A percentile compares a stretch with the other conserved stretches of the same genome.
Evolutionary conservation across 768 basidiomycete species (phyloP).

Genomic region (Tricholoma sp.): DNA sequence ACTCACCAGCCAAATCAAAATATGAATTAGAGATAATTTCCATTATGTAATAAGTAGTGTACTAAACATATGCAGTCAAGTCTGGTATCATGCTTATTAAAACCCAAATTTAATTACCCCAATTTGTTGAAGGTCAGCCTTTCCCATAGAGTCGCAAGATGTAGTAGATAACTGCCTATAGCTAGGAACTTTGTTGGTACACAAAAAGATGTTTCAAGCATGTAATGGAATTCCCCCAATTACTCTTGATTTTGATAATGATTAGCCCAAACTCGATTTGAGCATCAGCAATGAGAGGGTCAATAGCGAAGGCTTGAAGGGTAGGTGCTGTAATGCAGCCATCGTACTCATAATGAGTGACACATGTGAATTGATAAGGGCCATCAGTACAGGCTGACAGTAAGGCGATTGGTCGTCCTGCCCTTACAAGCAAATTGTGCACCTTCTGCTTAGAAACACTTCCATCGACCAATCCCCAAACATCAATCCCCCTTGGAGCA

Average conservation of each 20-base stretch:
- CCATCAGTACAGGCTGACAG: not conserved
- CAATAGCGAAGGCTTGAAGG: not conserved
- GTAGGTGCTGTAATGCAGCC: not conserved
- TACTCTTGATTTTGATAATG: not conserved
- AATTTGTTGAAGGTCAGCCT: too few relatives aligned
- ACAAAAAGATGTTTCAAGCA: not conserved
- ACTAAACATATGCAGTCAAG: too few relatives aligned
- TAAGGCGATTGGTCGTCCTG: not conserved
- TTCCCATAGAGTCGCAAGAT: too few relatives aligned
- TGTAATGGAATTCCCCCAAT: not conserved
- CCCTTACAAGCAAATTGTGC: not conserved
- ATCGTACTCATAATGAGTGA: not conserved
- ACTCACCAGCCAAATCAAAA: too few relatives aligned
- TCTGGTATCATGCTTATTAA: too few relatives aligned
- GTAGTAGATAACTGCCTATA: too few relatives aligned
- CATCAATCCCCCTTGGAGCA: not conserved
- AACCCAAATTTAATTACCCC: too few relatives aligned
- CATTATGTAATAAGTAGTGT: too few relatives aligned
- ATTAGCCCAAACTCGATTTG: not conserved
- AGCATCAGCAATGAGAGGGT: not conserved
- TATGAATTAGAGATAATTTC: too few relatives aligned
- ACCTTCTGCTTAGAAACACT: not conserved
- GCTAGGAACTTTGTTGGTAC: not conserved
- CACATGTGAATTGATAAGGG: not conserved
- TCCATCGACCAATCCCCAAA: slow-evolving; percentile 1